Evolutionary conservation across 2,329 filamentous ascomycete species (phyloP).

Genomic region (Ustilaginoidea virens): DNA sequence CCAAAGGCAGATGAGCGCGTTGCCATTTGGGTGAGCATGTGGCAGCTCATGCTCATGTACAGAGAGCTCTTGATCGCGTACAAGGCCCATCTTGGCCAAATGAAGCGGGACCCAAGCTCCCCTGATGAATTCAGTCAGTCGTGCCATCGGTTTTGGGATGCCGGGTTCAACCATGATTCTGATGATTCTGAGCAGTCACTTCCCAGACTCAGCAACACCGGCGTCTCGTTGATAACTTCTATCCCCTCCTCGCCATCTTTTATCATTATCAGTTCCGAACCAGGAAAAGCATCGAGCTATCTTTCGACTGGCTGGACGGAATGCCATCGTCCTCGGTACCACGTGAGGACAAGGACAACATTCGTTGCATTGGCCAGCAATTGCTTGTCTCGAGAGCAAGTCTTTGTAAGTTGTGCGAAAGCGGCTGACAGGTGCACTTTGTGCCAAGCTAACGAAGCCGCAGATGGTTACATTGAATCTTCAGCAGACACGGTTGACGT

Average conservation of each 20-base stretch:
- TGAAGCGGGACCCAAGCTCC: slow-evolving; percentile 10
- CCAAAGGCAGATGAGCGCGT: slow-evolving; percentile 23
- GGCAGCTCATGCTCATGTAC: slow-evolving; percentile 34
- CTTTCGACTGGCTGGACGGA: slow-evolving; percentile 21
- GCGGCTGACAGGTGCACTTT: too few relatives aligned
- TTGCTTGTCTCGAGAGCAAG: slow-evolving; percentile 18
- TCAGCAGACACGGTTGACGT: slow-evolving; percentile 8
- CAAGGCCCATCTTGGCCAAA: slow-evolving; percentile 13
- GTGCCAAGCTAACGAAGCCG: slow-evolving; percentile 1
- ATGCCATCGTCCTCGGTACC: slow-evolving; percentile 11
- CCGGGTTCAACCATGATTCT: neutral
- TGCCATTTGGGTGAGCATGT: slow-evolving; percentile 31
- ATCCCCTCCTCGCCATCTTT: slow-evolving; percentile 22
- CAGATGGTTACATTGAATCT: slow-evolving; percentile 17
- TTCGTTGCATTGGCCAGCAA: slow-evolving; percentile 14
- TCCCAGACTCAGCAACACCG: slow-evolving; percentile 10
- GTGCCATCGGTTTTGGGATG: neutral
- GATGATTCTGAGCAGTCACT: slow-evolving; percentile 6
- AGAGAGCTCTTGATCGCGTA: slow-evolving; percentile 22
- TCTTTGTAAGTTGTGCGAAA: slow-evolving; percentile 24
- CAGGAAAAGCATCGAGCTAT: slow-evolving; percentile 23
- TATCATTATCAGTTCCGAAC: slow-evolving; percentile 26
- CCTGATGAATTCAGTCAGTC: slow-evolving; percentile 8
- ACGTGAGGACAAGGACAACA: slow-evolving; percentile 11
- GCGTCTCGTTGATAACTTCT: slow-evolving; percentile 17